Evolutionary conservation across 768 basidiomycete species (phyloP).

Genomic region (Boletus speciosus): DNA sequence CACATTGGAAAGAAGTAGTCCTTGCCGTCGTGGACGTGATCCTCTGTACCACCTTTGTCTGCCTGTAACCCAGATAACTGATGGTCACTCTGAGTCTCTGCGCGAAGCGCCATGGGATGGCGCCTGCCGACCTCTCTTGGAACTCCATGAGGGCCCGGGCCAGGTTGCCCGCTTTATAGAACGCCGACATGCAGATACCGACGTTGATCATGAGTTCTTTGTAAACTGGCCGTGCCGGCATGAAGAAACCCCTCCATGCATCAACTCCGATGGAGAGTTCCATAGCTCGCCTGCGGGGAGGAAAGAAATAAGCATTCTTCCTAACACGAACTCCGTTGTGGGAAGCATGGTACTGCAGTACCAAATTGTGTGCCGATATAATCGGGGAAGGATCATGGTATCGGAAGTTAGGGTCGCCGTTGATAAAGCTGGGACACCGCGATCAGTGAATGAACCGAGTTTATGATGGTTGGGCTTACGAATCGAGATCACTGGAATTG

Average conservation of each 20-base stretch:
- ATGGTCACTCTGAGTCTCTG: conserved; percentile 58
- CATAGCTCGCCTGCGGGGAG: not conserved
- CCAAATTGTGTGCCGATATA: conserved; percentile 45
- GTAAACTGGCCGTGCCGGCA: conserved; percentile 47
- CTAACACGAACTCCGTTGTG: conserved; percentile 46
- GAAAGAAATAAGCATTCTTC: conserved; percentile 37
- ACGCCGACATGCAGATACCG: conserved; percentile 52
- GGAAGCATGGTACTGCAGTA: conserved; percentile 42
- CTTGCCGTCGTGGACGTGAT: conserved; percentile 40
- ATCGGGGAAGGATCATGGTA: conserved; percentile 41
- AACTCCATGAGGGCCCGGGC: conserved; percentile 56
- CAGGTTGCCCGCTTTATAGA: conserved; percentile 59
- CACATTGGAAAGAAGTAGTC: conserved; percentile 51
- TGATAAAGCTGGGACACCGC: conserved; percentile 34
- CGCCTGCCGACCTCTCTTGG: conserved; percentile 36
- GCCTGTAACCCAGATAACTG: conserved; percentile 50
- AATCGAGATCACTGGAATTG: conserved; percentile 25
- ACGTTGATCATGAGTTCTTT: conserved; percentile 53
- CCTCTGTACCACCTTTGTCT: conserved; percentile 44
- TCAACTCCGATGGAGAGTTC: conserved; percentile 38
- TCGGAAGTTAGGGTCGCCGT: conserved; percentile 35
- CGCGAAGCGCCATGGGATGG: conserved; percentile 44
- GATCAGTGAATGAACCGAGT: not conserved
- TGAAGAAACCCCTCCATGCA: conserved; percentile 49
- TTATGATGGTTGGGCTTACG: conserved; percentile 26